Evolutionary conservation across 202 grass and related monocot genomes (phyloP), one percentile per base, ranked within the genome.

Genomic region (Zoysia matrella): DNA sequence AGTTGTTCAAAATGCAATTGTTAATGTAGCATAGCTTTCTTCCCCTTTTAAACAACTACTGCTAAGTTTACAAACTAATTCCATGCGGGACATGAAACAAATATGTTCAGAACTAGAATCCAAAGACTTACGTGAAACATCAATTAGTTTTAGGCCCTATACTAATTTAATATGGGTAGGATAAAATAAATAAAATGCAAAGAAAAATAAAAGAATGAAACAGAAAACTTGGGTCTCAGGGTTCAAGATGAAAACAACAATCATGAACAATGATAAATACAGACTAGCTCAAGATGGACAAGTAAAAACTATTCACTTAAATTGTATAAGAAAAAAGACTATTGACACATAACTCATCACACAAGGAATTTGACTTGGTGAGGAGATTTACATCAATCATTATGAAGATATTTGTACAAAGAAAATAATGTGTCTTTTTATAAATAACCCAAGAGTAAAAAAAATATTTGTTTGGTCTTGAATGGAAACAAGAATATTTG

Each of bases 391-490:
- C 64, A 57, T 80, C 11, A 64, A 44, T 50, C 53, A 2, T 5
- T 69, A 73, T 11, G 65, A 60, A 72, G 3, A 53, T 84, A 73
- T 63, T 71, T 84, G 36, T 44, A 80, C 6, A 84, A 52, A 43
- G 0, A 55, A 80, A 71, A 69, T 14, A 56, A 72, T 39, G 45
- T 14, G 4, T 10, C 14, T 22, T 22, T 3, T 46, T 15, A 36
- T 75, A 66, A 10, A 58, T 52, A 77, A 66, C n/a, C 56, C 14
- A 77, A 67, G 30, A 69, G 40, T n/a, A 8, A 89, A 80, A 65
- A 72, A 80, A 79, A 6, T 12, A 22, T 22, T 22, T 22, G 22
- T 22, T 22, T 71, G 51, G 15, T 52, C 47, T 30, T 56, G 15
- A 69, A 79, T n/a, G 65, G 12, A 30, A 9, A 46, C 15, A 44